Conservation (phyloP, 2,329 filamentous ascomycete genomes). For the Diplodia scrobiculata region DNA sequence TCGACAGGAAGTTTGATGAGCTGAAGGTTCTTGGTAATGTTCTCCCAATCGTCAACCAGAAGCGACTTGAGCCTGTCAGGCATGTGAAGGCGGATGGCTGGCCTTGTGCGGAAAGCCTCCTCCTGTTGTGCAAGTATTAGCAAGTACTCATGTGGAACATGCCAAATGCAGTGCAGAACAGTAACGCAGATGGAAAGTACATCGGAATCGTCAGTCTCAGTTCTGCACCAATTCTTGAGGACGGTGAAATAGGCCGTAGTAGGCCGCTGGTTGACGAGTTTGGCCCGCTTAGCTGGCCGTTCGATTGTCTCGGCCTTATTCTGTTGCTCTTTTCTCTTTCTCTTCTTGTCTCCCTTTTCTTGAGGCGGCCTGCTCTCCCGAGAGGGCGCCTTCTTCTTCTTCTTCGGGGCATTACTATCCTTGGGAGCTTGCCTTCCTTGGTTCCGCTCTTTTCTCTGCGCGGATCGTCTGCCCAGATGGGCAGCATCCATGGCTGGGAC, state of each 20-base stretch:
- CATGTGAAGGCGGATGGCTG: conserved; percentile 81
- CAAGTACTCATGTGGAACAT: neutral
- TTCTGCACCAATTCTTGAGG: conserved; percentile 2
- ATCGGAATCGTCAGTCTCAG: neutral
- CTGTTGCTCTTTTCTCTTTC: conserved; percentile 37
- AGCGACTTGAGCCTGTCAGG: conserved; percentile 89
- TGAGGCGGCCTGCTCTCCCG: conserved; percentile 47
- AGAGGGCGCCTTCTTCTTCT: conserved; percentile 41
- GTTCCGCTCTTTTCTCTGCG: neutral
- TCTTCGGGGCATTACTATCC: conserved; percentile 42
- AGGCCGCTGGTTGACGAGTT: neutral
- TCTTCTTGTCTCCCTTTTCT: neutral
- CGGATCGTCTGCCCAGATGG: neutral
- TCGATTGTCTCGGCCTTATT: neutral
- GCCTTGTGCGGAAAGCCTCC: conserved; percentile 79
- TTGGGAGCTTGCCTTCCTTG: neutral
- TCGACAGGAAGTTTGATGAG: conserved; percentile 81
- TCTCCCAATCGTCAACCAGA: conserved; percentile 98
- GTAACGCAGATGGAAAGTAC: neutral
- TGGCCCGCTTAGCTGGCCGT: neutral
- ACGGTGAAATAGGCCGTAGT: neutral
- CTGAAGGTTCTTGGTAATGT: conserved; percentile 91
- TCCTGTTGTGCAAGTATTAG: conserved; percentile 61
- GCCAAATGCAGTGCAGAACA: neutral
- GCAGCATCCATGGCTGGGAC: neutral